These are phyloP conservation scores for Backusella mclennaniae DNA, from an alignment of 192 early-diverging fungal species.

Conservation along the genomic window DNA sequence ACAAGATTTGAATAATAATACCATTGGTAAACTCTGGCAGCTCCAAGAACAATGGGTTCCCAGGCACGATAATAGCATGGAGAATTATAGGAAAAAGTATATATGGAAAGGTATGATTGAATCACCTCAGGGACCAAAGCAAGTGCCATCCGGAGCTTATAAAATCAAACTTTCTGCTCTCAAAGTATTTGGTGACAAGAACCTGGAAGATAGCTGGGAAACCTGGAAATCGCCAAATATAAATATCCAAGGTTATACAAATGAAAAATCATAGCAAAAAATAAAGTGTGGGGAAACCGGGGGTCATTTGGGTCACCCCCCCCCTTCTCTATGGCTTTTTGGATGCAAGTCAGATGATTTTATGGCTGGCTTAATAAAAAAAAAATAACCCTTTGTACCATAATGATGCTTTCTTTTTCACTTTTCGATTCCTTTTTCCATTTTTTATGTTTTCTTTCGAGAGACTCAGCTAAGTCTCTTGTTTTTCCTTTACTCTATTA, in stretches of 20 bases:
- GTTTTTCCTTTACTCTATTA: slow-evolving; percentile 2
- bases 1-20: neutral
- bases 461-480: neutral
- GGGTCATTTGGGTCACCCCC: neutral
- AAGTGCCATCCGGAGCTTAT: slow-evolving; percentile 12
- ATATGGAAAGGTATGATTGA: neutral
- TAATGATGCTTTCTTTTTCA: neutral
- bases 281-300: neutral
- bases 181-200: slow-evolving; percentile 25
- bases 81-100: neutral
- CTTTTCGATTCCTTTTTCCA: neutral
- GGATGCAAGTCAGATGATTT: neutral
- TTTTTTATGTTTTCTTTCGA: neutral
- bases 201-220: slow-evolving; percentile 15
- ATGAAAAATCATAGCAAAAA: neutral
- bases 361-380: neutral
- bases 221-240: slow-evolving; percentile 16
- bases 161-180: slow-evolving; percentile 16
- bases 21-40: slow-evolving; percentile 14
- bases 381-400: neutral
- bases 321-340: neutral
- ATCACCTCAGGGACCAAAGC: neutral
- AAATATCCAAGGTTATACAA: neutral
- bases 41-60: slow-evolving; percentile 13
- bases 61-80: slow-evolving; percentile 17